Evolutionary conservation across 192 early-diverging fungal genomes (phyloP).

Genomic region (Rhizophagus sp.): DNA sequence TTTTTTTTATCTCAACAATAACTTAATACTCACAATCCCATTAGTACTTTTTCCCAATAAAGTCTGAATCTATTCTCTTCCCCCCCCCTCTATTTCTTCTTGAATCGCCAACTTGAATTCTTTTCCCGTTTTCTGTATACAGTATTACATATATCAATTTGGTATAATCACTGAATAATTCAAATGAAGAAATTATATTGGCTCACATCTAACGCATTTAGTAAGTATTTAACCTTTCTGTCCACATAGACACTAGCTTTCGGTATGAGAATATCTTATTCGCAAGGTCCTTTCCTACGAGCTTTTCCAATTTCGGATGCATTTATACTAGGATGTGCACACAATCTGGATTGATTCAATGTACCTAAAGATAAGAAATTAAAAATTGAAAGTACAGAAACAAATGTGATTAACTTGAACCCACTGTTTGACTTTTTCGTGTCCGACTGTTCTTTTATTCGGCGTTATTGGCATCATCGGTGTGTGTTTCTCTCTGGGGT

Average conservation of each 20-base stretch:
- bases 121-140: slow-evolving; percentile 29
- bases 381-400: background rate
- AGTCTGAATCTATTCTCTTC: slow-evolving; percentile 21
- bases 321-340: slow-evolving; percentile 16
- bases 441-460: background rate
- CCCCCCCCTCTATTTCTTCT: slow-evolving; percentile 18
- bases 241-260: slow-evolving; percentile 5
- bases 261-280: slow-evolving; percentile 16
- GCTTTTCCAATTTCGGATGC: background rate
- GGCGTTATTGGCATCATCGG: background rate
- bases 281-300: slow-evolving; percentile 16
- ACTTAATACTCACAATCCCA: slow-evolving; percentile 27
- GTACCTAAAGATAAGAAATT: slow-evolving; percentile 22
- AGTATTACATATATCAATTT: background rate
- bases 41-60: slow-evolving; percentile 28
- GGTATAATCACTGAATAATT: background rate
- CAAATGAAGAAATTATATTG: background rate
- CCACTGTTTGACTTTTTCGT: slow-evolving; percentile 17
- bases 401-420: slow-evolving; percentile 21
- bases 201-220: slow-evolving; percentile 22
- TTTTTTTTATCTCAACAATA: background rate
- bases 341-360: slow-evolving; percentile 11
- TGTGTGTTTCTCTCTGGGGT: slow-evolving; percentile 5
- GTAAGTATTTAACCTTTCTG: slow-evolving; percentile 18
- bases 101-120: slow-evolving; percentile 30